phyloP scores from a whole-genome alignment of 2,329 filamentous ascomycete species.

The Alternaria arborescens region DNA sequence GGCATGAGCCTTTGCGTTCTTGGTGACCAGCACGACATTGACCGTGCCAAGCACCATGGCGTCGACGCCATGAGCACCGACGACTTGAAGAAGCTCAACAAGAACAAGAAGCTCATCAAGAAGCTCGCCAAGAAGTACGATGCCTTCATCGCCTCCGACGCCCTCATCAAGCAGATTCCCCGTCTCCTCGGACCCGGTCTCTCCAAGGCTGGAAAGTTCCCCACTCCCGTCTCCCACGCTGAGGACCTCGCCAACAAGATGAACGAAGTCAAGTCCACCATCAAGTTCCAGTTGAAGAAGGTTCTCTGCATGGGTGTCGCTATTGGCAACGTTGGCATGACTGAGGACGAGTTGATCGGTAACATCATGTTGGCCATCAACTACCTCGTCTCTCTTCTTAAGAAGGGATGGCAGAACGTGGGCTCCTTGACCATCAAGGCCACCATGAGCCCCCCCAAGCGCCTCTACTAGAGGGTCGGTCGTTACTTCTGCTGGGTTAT shows the following conservation, averaged over 20 bases:
- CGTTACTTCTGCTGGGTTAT: slow-evolving; percentile 26
- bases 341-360: slow-evolving; percentile 90
- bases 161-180: slow-evolving; percentile 99
- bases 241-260: slow-evolving; percentile 95
- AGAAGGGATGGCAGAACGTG: slow-evolving; percentile 99
- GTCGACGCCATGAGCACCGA: slow-evolving; percentile 98
- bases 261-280: slow-evolving; percentile 99
- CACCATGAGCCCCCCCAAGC: slow-evolving; percentile 98
- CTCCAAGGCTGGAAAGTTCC: slow-evolving; percentile 93
- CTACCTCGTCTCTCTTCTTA: slow-evolving; percentile 98
- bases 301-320: slow-evolving; percentile 99
- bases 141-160: slow-evolving; percentile 96
- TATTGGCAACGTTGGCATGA: slow-evolving; percentile 98
- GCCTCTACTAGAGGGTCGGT: slow-evolving; percentile 79
- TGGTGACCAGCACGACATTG: slow-evolving; percentile 97
- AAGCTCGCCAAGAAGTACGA: slow-evolving; percentile 99
- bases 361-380: slow-evolving; percentile 99
- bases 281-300: slow-evolving; percentile 99
- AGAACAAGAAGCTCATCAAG: slow-evolving; percentile 99
- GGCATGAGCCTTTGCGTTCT: slow-evolving; percentile 69
- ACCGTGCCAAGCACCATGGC: slow-evolving; percentile 99
- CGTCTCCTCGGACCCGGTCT: slow-evolving; percentile 86
- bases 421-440: slow-evolving; percentile 99
- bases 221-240: slow-evolving; percentile 94
- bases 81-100: slow-evolving; percentile 99